Percentiles rank a stretch among this genome's conserved stretches.
Conservation (phyloP, 1,284 basidiomycete genomes). For the Ganoderma multipileum region DNA sequence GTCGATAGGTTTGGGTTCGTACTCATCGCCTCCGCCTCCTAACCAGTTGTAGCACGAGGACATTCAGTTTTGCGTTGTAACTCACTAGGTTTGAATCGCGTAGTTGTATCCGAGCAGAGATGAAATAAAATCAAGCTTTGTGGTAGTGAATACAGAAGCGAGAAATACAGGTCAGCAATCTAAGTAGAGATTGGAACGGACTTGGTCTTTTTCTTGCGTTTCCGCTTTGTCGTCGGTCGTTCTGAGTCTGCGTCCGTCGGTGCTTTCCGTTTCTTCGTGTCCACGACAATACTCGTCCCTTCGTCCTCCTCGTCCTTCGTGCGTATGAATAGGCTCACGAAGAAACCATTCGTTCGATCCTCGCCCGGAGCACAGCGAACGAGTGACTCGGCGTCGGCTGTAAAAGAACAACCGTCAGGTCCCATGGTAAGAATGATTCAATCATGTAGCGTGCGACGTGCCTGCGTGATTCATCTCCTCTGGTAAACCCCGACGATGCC, state of each 20-base stretch:
- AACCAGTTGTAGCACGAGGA: conserved; percentile 20
- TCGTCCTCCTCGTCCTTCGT: conserved; percentile 15
- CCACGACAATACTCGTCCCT: conserved; percentile 6
- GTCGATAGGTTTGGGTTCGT: conserved; percentile 23
- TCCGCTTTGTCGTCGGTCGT: conserved; percentile 22
- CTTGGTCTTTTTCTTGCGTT: conserved; percentile 33
- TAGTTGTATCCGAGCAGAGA: conserved; percentile 28
- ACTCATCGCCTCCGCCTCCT: conserved; percentile 28
- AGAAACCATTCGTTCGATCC: conserved; percentile 94
- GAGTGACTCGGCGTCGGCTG: conserved; percentile 71
- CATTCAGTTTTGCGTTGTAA: conserved; percentile 20
- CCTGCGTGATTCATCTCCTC: conserved; percentile 64
- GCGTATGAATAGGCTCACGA: conserved; percentile 85
- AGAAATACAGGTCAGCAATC: background rate
- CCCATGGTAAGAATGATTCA: background rate
- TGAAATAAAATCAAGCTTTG: conserved; percentile 6
- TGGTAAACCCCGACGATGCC: conserved; percentile 79
- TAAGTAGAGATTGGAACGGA: background rate
- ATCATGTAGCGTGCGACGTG: conserved; percentile 34
- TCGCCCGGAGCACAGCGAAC: conserved; percentile 87
- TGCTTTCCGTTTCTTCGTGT: conserved; percentile 17
- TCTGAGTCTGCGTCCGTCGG: conserved; percentile 4
- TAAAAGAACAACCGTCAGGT: conserved; percentile 5
- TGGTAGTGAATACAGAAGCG: background rate
- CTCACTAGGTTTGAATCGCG: conserved; percentile 26